phyloP scores from a whole-genome alignment of 345 rosid species.

The Boechera stricta region DNA sequence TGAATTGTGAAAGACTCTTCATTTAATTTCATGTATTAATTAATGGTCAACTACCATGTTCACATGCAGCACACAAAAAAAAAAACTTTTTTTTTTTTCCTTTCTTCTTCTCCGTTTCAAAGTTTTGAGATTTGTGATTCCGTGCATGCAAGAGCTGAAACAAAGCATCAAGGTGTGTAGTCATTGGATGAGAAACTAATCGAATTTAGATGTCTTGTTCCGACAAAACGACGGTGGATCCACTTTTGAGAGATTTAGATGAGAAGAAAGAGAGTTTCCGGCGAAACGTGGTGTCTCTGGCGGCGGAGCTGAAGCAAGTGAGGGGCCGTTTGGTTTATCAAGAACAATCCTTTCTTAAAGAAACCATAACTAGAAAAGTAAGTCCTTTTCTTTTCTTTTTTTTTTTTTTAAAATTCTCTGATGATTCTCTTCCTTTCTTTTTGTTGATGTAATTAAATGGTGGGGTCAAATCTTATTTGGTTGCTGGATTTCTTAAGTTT shows the following conservation, averaged over 20 bases:
- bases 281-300: slow-evolving; percentile 81
- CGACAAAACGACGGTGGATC: slow-evolving; percentile 54
- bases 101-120: slow-evolving; percentile 6
- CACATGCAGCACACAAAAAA: slow-evolving; percentile 48
- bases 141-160: slow-evolving; percentile 26
- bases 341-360: slow-evolving; percentile 72
- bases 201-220: slow-evolving; percentile 50
- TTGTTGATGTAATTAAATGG: slow-evolving; percentile 23
- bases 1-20: slow-evolving; percentile 30
- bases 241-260: slow-evolving; percentile 77
- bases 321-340: slow-evolving; percentile 80
- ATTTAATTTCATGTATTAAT: slow-evolving; percentile 32
- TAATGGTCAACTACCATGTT: slow-evolving; percentile 45
- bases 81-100: background rate
- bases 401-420: background rate
- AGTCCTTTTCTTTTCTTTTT: slow-evolving; percentile 13
- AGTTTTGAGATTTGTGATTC: slow-evolving; percentile 20
- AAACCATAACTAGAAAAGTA: slow-evolving; percentile 67
- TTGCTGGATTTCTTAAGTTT: slow-evolving; percentile 17
- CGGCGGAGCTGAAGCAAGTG: slow-evolving; percentile 83
- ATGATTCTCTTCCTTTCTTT: slow-evolving; percentile 14
- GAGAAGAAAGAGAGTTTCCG: slow-evolving; percentile 90
- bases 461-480: slow-evolving; percentile 41
- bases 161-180: slow-evolving; percentile 1
- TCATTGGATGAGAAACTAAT: background rate